Percentiles rank a stretch among this genome's conserved stretches.
These are phyloP conservation scores for Fusarium caatingaense DNA, from an alignment of 2,329 filamentous ascomycete species.

Conservation along the genomic window DNA sequence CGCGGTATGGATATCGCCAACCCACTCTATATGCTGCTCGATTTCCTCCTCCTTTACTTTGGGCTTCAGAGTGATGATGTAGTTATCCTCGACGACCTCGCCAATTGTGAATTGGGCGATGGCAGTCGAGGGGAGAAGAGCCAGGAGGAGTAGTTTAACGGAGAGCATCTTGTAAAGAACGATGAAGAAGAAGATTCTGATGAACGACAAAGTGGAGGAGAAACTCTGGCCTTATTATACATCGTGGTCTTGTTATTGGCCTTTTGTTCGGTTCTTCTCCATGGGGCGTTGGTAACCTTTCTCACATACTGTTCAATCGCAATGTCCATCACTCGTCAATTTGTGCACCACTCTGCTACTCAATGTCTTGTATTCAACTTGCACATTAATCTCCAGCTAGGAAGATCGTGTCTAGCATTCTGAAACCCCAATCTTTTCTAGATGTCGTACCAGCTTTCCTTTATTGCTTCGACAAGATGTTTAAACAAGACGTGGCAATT, in stretches of 20 bases:
- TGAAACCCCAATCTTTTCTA: not conserved
- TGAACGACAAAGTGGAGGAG: not conserved
- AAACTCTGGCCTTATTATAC: conserved; percentile 14
- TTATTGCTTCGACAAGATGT: not conserved
- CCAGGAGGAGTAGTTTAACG: conserved; percentile 30
- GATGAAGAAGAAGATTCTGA: conserved; percentile 6
- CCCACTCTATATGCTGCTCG: conserved; percentile 51
- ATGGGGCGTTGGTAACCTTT: not conserved
- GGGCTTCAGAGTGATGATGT: conserved; percentile 60
- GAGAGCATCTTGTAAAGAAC: conserved; percentile 31
- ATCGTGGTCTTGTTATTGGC: not conserved
- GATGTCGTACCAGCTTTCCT: conserved; percentile 7
- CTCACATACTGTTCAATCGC: too few relatives aligned
- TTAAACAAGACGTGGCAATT: not conserved
- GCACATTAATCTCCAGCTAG: conserved; percentile 22
- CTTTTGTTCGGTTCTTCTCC: not conserved
- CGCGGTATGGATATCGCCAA: conserved; percentile 48
- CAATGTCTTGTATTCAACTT: conserved; percentile 32
- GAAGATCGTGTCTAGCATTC: conserved; percentile 15
- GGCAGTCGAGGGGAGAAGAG: conserved; percentile 30
- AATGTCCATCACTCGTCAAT: not conserved
- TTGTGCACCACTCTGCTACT: conserved; percentile 25
- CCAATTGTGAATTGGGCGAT: conserved; percentile 14
- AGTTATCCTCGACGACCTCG: conserved; percentile 53
- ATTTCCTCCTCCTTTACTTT: conserved; percentile 48